phyloP scores from a whole-genome alignment of 2,329 filamentous ascomycete genomes.

The Endoconidiophora polonica region DNA sequence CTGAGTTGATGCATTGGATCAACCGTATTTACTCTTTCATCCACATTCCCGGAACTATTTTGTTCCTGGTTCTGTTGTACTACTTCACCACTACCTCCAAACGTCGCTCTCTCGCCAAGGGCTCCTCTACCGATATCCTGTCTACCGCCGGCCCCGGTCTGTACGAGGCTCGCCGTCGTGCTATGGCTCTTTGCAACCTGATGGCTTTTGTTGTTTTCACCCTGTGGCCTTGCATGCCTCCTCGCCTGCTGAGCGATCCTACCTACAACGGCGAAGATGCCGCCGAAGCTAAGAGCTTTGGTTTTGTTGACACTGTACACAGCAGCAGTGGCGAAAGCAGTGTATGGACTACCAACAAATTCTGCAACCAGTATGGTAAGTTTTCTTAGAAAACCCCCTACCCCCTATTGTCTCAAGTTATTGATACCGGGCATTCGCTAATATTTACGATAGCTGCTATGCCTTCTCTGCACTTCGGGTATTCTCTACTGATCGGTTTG shows the following conservation, averaged over 20 bases:
- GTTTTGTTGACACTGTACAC: conserved; percentile 46
- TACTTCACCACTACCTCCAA: conserved; percentile 51
- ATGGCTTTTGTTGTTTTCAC: conserved; percentile 44
- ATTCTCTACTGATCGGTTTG: conserved; percentile 55
- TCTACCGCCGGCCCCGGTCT: conserved; percentile 25
- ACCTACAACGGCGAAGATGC: conserved; percentile 37
- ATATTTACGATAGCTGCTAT: conserved; percentile 40
- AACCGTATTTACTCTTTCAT: conserved; percentile 64
- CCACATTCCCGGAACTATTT: conserved; percentile 60
- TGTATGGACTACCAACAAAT: conserved; percentile 55
- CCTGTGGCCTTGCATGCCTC: conserved; percentile 48
- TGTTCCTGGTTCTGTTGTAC: conserved; percentile 48
- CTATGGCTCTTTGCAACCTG: conserved; percentile 45
- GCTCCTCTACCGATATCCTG: conserved; percentile 17
- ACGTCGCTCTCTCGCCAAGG: conserved; percentile 20
- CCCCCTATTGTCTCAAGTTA: background rate
- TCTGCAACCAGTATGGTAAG: conserved; percentile 59
- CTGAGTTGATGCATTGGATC: conserved; percentile 46
- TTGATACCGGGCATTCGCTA: background rate
- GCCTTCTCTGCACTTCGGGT: conserved; percentile 61
- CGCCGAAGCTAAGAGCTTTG: conserved; percentile 40
- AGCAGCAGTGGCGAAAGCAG: conserved; percentile 34
- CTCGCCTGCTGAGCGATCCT: conserved; percentile 39
- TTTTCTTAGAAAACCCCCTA: conserved; percentile 9
- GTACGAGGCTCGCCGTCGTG: conserved; percentile 39